These are phyloP conservation scores for Phytopythium litorale DNA, from an alignment of 352 stramenopile species.

Conservation along the genomic window DNA sequence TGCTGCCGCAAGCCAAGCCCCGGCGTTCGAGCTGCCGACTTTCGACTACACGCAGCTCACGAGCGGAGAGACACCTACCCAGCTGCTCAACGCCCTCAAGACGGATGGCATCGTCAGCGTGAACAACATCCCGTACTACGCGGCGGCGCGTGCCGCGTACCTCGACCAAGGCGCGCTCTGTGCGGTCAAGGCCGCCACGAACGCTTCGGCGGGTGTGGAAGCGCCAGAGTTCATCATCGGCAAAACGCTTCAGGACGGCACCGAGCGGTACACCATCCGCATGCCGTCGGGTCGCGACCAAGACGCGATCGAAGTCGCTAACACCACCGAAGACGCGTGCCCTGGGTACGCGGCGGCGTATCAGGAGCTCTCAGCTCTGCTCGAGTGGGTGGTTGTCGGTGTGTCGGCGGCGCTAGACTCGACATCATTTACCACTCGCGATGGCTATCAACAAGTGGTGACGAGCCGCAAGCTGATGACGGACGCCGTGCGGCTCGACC, in stretches of 20 bases:
- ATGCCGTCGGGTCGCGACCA: constrained; percentile 38
- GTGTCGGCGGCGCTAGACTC: constrained; percentile 41
- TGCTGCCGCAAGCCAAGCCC: constrained; percentile 17
- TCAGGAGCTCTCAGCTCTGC: constrained; percentile 32
- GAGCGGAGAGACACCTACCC: constrained; percentile 22
- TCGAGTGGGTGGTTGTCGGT: constrained; percentile 42
- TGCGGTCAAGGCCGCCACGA: constrained; percentile 26
- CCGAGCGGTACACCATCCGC: constrained; percentile 70
- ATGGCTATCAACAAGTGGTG: constrained; percentile 31
- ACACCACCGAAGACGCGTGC: constrained; percentile 27
- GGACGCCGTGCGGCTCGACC: constrained; percentile 52
- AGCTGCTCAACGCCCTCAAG: constrained; percentile 51
- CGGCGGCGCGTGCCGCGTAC: constrained; percentile 35
- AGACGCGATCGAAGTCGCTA: constrained; percentile 12
- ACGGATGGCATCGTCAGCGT: constrained; percentile 66
- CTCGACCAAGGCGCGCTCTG: constrained; percentile 43
- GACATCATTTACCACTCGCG: constrained; percentile 34
- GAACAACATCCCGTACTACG: constrained; percentile 54
- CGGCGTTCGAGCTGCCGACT: constrained; percentile 39
- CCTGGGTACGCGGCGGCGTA: constrained; percentile 38
- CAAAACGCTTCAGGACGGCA: constrained; percentile 62
- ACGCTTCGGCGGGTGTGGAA: constrained; percentile 12
- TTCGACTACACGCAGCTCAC: constrained; percentile 53
- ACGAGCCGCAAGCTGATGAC: constrained; percentile 47
- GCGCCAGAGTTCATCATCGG: constrained; percentile 37